Evolutionary conservation across 139 green algal genomes (phyloP).

Genomic region (Coccomyxa sp.): DNA sequence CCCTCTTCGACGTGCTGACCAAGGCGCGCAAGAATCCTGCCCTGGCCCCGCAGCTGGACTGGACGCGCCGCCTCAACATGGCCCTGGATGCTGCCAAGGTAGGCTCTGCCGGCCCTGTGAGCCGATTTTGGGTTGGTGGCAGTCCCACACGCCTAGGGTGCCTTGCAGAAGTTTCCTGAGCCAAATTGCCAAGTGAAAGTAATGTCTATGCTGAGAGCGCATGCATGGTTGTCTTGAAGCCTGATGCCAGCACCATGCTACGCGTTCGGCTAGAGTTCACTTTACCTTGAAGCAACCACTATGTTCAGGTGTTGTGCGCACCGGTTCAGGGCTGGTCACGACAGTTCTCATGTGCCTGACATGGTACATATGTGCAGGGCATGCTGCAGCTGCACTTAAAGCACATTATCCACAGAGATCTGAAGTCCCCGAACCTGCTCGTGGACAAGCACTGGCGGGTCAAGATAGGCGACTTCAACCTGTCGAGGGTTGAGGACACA

Average conservation of each 20-base stretch:
- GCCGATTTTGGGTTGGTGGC: neutral
- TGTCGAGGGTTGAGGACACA: constrained; percentile 28
- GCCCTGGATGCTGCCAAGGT: constrained; percentile 47
- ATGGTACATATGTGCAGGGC: constrained; percentile 18
- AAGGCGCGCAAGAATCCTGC: constrained; percentile 9
- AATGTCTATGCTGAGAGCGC: too few relatives aligned
- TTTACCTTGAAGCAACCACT: too few relatives aligned
- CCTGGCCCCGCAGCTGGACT: constrained; percentile 24
- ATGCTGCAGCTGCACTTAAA: constrained; percentile 47
- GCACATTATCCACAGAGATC: constrained; percentile 47
- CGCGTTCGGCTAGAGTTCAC: too few relatives aligned
- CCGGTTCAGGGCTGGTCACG: too few relatives aligned
- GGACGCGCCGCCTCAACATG: constrained; percentile 41
- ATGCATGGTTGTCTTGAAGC: too few relatives aligned
- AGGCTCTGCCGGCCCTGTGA: neutral
- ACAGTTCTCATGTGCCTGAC: too few relatives aligned
- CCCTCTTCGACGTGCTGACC: constrained; percentile 39
- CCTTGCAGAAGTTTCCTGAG: too few relatives aligned
- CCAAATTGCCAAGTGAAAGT: too few relatives aligned
- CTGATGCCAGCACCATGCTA: too few relatives aligned
- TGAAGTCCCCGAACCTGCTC: constrained; percentile 56
- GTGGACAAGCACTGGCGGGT: constrained; percentile 51
- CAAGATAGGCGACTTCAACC: constrained; percentile 58
- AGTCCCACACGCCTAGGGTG: too few relatives aligned
- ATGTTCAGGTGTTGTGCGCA: too few relatives aligned